A percentile compares a stretch with the other conserved stretches of the same genome.
phyloP scores from a whole-genome alignment of 371 early-diverging fungal genomes.

The Nematocida ausubeli region DNA sequence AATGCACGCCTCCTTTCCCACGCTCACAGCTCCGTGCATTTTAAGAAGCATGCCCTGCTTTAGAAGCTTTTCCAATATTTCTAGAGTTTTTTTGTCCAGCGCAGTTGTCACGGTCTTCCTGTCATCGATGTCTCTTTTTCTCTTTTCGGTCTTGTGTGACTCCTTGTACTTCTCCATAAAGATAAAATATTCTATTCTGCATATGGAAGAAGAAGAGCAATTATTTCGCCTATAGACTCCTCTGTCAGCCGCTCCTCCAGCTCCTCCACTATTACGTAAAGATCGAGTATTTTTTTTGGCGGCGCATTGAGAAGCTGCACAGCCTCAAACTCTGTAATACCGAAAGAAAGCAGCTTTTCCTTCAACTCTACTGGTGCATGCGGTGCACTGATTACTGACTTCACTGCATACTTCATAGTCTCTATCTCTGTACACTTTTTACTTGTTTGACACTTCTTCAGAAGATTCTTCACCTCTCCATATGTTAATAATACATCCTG shows the following conservation, averaged over 20 bases:
- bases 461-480: slow-evolving; percentile 3
- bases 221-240: slow-evolving; percentile 59
- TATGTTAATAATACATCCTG: slow-evolving; percentile 17
- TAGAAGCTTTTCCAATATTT: slow-evolving; percentile 86
- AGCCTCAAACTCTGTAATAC: slow-evolving; percentile 62
- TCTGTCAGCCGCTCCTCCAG: slow-evolving; percentile 67
- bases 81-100: slow-evolving; percentile 88
- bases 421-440: slow-evolving; percentile 21
- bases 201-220: slow-evolving; percentile 53
- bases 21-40: slow-evolving; percentile 89
- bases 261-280: slow-evolving; percentile 67
- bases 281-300: slow-evolving; percentile 60
- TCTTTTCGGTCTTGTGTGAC: slow-evolving; percentile 55
- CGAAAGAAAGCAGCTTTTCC: slow-evolving; percentile 23
- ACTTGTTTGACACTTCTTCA: not conserved
- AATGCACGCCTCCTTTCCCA: slow-evolving; percentile 81
- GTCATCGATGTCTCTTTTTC: slow-evolving; percentile 78
- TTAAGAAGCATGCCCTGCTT: slow-evolving; percentile 80
- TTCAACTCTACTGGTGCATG: slow-evolving; percentile 15
- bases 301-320: slow-evolving; percentile 61
- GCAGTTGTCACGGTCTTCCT: slow-evolving; percentile 94
- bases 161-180: slow-evolving; percentile 43
- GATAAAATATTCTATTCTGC: slow-evolving; percentile 38
- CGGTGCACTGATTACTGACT: slow-evolving; percentile 9
- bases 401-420: slow-evolving; percentile 41